Base-by-base conservation (phyloP, 2,329 filamentous ascomycete genomes). In the Xylaria sp. region DNA sequence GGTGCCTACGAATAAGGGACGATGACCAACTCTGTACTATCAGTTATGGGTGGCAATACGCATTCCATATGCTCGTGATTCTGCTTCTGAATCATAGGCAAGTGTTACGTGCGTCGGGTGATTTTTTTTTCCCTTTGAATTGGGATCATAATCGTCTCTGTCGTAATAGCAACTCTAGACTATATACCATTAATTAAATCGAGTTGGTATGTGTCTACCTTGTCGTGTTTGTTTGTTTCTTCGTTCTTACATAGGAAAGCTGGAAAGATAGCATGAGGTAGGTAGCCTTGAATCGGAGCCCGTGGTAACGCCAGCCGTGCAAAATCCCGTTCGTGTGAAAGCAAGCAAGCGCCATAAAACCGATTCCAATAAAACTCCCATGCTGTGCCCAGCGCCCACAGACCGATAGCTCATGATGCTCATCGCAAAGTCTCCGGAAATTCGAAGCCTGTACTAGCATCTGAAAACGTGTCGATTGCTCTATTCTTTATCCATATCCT, bases 401-500 rank as follows among this genome's bases (percentile, higher is more conserved):
- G 9, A 30, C 37, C 8, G 37, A 42, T 42, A 42, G 9, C 11
- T 42, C 37, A 52, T 19, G 23, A 9, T 50, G 55, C 55, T 30
- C n/a, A 16, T 37, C n/a, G 16, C 19, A 54, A 30, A 57, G 50
- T 48, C 35, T 8, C 56, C 42, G 30, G 34, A 18, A 42, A 53
- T 37, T 30, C 8, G 19, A 58, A 53, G n/a, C 13, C 39, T 10
- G 13, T 10, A 44, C 13, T 54, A 35, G 10, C 52, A 34, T 8
- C 16, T 35, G 11, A 23, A 19, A 19, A 23, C 18, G 4, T 30
- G 23, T 5, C 50, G 56, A 13, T 19, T 16, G 13, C 35, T 57
- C 46, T 65, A 70, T n/a, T 71, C 68, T 76, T 95, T 96, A 72
- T 97, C 93, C 73, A 93, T 76, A 70, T 99, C 94, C 80, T 99